These are phyloP conservation scores for Aspergillus novofumigatus DNA, from an alignment of 2,329 filamentous ascomycete genomes.

Conservation along the genomic window DNA sequence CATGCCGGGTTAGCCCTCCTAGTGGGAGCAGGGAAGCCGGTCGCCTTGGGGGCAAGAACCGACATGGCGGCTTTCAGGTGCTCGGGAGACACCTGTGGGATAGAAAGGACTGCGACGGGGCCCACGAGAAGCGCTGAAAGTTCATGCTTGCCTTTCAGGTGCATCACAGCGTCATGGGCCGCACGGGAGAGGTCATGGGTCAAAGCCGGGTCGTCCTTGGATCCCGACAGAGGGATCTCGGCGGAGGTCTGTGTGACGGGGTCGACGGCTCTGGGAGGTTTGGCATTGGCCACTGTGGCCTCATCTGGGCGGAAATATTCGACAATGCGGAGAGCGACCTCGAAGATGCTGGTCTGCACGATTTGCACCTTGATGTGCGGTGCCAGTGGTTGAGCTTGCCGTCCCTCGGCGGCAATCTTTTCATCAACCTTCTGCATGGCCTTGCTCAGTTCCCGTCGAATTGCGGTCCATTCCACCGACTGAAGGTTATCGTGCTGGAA, in stretches of 20 bases:
- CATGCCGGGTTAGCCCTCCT: constrained; percentile 74
- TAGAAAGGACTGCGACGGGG: constrained; percentile 72
- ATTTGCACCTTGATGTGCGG: constrained; percentile 71
- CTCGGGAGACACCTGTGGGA: constrained; percentile 77
- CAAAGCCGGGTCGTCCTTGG: constrained; percentile 38
- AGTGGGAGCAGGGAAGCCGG: constrained; percentile 72
- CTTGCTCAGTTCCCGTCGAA: constrained; percentile 63
- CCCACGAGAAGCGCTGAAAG: constrained; percentile 76
- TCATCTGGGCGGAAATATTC: constrained; percentile 69
- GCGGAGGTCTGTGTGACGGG: constrained; percentile 30
- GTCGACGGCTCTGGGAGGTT: constrained; percentile 22
- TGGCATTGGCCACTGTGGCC: constrained; percentile 15
- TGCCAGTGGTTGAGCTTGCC: constrained; percentile 46
- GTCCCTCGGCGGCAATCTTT: constrained; percentile 58
- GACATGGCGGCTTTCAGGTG: constrained; percentile 78
- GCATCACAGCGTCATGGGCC: constrained; percentile 49
- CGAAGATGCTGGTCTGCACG: constrained; percentile 84
- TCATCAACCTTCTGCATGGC: constrained; percentile 62
- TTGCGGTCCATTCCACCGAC: constrained; percentile 68
- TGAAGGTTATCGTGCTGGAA: constrained; percentile 78
- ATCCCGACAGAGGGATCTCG: constrained; percentile 24
- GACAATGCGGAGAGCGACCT: constrained; percentile 75
- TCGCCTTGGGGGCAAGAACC: constrained; percentile 67
- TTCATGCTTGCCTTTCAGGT: constrained; percentile 52
- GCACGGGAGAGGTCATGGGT: constrained; percentile 58